A percentile compares a stretch with the other conserved stretches of the same genome.
phyloP scores from a whole-genome alignment of 306 rosid species.

The Quercus rubra region DNA sequence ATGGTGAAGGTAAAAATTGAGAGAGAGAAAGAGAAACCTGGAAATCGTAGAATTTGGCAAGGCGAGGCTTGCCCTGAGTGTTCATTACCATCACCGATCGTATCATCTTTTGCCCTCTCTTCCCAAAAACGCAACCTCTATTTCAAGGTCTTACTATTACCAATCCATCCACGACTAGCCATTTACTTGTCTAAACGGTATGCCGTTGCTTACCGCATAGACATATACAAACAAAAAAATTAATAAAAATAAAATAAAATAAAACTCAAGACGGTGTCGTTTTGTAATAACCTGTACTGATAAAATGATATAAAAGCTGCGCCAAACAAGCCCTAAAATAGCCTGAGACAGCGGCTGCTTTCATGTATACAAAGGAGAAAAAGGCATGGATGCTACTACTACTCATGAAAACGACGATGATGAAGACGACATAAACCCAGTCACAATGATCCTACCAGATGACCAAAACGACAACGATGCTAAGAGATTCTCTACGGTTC shows the following conservation, averaged over 20 bases:
- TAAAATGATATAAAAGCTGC: not conserved
- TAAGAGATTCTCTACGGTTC: conserved; percentile 1
- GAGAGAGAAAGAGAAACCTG: conserved; percentile 43
- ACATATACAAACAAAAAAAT: too few relatives aligned
- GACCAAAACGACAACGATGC: conserved; percentile 3
- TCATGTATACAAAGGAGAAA: not conserved
- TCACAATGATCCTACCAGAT: conserved; percentile 26
- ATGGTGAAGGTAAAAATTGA: not conserved
- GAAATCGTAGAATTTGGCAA: conserved; percentile 79
- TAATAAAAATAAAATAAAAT: too few relatives aligned
- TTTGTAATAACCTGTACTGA: not conserved
- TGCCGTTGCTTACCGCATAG: not conserved
- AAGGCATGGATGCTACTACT: conserved; percentile 11
- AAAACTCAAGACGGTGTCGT: not conserved
- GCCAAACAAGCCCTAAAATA: conserved; percentile 27
- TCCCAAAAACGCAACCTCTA: too few relatives aligned
- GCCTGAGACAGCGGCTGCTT: conserved; percentile 2
- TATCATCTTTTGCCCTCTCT: conserved; percentile 47
- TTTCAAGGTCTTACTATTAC: too few relatives aligned
- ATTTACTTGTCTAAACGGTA: not conserved
- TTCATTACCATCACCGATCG: conserved; percentile 81
- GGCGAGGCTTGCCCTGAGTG: conserved; percentile 93
- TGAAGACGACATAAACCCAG: conserved; percentile 44
- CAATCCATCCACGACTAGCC: not conserved
- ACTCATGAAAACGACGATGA: conserved; percentile 32